Conservation (phyloP, 1,284 basidiomycete genomes). For the Microbotryomycetes sp. region DNA sequence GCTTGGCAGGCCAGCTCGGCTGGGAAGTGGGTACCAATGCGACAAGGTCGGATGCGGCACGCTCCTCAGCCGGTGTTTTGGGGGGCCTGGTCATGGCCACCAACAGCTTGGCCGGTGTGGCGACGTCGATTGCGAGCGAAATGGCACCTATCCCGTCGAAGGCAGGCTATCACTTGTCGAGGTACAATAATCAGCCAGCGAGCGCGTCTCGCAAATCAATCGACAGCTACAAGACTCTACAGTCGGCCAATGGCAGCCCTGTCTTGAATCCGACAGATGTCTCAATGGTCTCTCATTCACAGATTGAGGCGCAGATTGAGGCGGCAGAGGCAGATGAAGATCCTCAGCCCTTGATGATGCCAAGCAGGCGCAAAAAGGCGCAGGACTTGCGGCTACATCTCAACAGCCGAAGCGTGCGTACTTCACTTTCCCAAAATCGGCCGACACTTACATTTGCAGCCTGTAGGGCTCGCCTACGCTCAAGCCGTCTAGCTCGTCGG, state of each 20-base stretch:
- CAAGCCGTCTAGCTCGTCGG: not conserved
- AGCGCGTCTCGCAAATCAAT: not conserved
- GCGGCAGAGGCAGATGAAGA: not conserved
- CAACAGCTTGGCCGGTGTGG: not conserved
- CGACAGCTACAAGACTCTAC: not conserved
- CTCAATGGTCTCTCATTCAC: no score
- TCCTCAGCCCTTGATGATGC: not conserved
- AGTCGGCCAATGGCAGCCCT: no score
- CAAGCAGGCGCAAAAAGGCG: not conserved
- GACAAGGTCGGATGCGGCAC: not conserved
- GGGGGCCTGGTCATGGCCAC: no score
- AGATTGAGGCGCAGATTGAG: not conserved
- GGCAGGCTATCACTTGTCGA: not conserved
- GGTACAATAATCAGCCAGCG: not conserved
- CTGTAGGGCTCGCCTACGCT: not conserved
- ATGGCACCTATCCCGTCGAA: not conserved
- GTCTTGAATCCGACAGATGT: no score
- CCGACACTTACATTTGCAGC: not conserved
- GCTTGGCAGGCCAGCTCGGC: not conserved
- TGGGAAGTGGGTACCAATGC: not conserved
- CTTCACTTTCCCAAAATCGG: not conserved
- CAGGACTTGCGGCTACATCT: not conserved
- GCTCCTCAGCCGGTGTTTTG: no score
- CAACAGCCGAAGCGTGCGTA: not conserved
- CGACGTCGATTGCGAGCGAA: not conserved